Evolutionary conservation across 2,329 filamentous ascomycete species (phyloP), one percentile per base, ranked within the genome.

Genomic region (Apiospora phragmitis): DNA sequence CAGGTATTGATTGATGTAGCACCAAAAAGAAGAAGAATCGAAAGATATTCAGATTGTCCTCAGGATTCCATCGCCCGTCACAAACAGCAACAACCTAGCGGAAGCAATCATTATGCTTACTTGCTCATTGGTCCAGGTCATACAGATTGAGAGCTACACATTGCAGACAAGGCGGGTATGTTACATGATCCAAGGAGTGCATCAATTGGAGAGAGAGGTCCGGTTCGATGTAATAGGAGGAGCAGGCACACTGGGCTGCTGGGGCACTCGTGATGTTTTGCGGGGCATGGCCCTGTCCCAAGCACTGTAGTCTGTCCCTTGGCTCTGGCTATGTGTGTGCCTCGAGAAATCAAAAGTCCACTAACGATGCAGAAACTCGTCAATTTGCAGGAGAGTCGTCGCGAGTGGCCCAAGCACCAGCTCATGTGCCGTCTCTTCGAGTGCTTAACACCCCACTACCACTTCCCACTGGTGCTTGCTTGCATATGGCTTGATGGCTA

Each of bases 271-370:
- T 29, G 32, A 62, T 62, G 55, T 62, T 38, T 38, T 62, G 55
- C 55, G 55, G 55, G 55, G 55, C 55, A 11, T 38, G 55, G 55
- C 55, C 32, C 55, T 62, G 55, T 59, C 51, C 51, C 26, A n/a
- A n/a, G n/a, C n/a, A n/a, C n/a, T n/a, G n/a, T n/a, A n/a, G n/a
- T n/a, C n/a, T n/a, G n/a, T n/a, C n/a, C n/a, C n/a, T n/a, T 55
- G 49, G 49, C 26, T 55, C 26, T 55, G 49, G 49, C 51, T 59
- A n/a, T 32, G 51, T 47, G 26, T 16, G 51, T 62, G 55, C 32
- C 55, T 62, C 55, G 55, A 62, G 55, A 62, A 62, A 62, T 62
- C 55, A n/a, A n/a, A 38, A 62, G 55, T n/a, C 55, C 32, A n/a
- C 55, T 62, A 62, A 62, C 18, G 55, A 38, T 62, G 55, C 55